These are phyloP conservation scores for Kwoniella sp. DNA, from an alignment of 768 basidiomycete species.

Conservation along the genomic window DNA sequence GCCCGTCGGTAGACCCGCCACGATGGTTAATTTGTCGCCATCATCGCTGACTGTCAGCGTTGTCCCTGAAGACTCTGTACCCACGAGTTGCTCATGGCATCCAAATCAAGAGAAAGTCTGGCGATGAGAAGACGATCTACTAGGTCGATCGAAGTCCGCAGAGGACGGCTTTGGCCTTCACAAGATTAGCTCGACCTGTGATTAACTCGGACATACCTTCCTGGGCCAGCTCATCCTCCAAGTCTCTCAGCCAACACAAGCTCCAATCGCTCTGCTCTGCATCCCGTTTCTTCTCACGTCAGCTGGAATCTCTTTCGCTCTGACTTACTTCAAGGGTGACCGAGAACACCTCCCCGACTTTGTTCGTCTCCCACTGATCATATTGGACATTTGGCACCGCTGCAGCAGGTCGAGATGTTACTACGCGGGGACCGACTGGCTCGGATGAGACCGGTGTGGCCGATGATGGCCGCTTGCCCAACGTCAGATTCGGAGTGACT, in stretches of 20 bases:
- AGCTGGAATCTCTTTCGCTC: background rate
- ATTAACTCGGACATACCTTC: constrained; percentile 47
- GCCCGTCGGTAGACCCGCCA: constrained; percentile 71
- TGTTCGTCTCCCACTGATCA: constrained; percentile 72
- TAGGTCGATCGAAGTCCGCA: constrained; percentile 64
- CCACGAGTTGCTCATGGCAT: constrained; percentile 32
- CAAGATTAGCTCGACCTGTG: constrained; percentile 43
- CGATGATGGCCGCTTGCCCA: constrained; percentile 29
- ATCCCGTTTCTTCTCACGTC: constrained; percentile 38
- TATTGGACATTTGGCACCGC: constrained; percentile 61
- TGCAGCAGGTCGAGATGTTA: constrained; percentile 54
- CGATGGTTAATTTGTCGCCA: constrained; percentile 52
- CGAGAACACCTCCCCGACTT: constrained; percentile 69
- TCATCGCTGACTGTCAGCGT: constrained; percentile 63
- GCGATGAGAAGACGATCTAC: constrained; percentile 80
- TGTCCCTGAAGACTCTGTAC: constrained; percentile 11
- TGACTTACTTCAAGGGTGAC: constrained; percentile 77
- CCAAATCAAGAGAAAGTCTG: constrained; percentile 75
- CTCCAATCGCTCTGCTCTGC: constrained; percentile 69
- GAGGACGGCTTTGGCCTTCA: constrained; percentile 35
- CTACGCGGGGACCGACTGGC: constrained; percentile 61
- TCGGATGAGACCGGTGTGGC: constrained; percentile 40
- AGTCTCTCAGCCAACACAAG: constrained; percentile 78
- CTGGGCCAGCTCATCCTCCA: constrained; percentile 68
- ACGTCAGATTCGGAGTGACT: constrained; percentile 7